Conservation (phyloP, 1,284 basidiomycete species). For the Leccinum subfulvum region DNA sequence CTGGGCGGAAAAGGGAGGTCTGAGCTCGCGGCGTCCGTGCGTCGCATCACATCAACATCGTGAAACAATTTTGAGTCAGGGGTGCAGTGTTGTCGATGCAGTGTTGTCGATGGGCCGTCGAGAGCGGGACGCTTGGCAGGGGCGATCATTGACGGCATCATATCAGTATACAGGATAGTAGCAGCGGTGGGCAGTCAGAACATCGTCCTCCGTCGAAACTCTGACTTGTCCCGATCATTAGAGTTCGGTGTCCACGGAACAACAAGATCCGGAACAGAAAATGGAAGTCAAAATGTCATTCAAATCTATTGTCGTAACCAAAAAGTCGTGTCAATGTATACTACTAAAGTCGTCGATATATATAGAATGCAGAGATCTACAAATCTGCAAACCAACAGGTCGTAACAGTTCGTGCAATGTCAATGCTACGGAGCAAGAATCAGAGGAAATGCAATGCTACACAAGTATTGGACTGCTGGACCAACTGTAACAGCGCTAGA, state of each 20-base stretch:
- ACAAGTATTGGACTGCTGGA: constrained; percentile 28
- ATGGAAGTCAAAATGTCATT: constrained; percentile 24
- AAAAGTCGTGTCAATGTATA: constrained; percentile 12
- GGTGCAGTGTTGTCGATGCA: not conserved
- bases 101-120: not conserved
- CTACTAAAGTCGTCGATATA: constrained; percentile 19
- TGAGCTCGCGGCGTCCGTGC: not conserved
- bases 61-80: not conserved
- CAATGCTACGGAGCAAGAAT: constrained; percentile 21
- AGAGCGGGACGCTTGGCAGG: not conserved
- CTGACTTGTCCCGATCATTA: not conserved
- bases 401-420: constrained; percentile 19
- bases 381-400: constrained; percentile 26
- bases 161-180: not conserved
- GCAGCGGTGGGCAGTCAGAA: not conserved
- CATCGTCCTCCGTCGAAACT: not conserved
- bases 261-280: constrained; percentile 2
- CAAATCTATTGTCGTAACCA: constrained; percentile 23
- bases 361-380: constrained; percentile 28
- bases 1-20: not conserved
- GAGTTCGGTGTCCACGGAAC: not conserved
- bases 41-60: not conserved
- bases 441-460: constrained; percentile 33
- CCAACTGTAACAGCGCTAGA: constrained; percentile 31
- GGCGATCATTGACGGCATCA: not conserved